These are phyloP conservation scores for Atkinsonella texensis DNA, from an alignment of 2,329 filamentous ascomycete genomes.

Conservation along the genomic window DNA sequence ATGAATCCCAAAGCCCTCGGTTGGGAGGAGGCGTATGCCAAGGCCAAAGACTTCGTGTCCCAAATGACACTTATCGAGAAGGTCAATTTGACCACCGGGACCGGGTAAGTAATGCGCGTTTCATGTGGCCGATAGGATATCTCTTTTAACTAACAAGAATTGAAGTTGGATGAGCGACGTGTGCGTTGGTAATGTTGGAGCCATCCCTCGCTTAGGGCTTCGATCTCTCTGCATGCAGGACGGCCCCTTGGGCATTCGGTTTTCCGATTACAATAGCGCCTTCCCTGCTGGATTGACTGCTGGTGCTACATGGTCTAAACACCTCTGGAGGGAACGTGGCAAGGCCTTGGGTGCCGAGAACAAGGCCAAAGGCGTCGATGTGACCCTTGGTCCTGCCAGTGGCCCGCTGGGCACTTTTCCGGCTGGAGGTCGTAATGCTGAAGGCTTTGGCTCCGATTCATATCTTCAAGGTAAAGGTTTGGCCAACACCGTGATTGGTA, in stretches of 20 bases:
- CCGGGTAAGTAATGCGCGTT: slow-evolving; percentile 46
- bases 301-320: slow-evolving; percentile 71
- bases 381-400: slow-evolving; percentile 45
- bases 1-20: slow-evolving; percentile 57
- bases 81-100: slow-evolving; percentile 88
- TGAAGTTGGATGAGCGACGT: slow-evolving; percentile 41
- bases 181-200: slow-evolving; percentile 67
- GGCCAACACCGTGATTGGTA: slow-evolving; percentile 62
- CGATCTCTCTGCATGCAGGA: slow-evolving; percentile 77
- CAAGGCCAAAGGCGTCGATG: slow-evolving; percentile 63
- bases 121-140: neutral
- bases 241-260: slow-evolving; percentile 67
- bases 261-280: slow-evolving; percentile 67
- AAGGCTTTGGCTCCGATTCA: slow-evolving; percentile 58
- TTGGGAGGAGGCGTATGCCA: slow-evolving; percentile 65
- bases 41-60: slow-evolving; percentile 69
- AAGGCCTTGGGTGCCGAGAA: slow-evolving; percentile 47
- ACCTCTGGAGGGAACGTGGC: slow-evolving; percentile 45
- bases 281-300: slow-evolving; percentile 70
- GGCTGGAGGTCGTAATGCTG: slow-evolving; percentile 47
- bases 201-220: slow-evolving; percentile 58
- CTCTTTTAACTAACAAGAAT: neutral
- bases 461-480: slow-evolving; percentile 63
- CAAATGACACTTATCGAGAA: slow-evolving; percentile 78
- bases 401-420: slow-evolving; percentile 36